A percentile compares a stretch with the other conserved stretches of the same genome.
Evolutionary conservation across 768 basidiomycete genomes (phyloP).

Genomic region (Calocybe gangraenosa): DNA sequence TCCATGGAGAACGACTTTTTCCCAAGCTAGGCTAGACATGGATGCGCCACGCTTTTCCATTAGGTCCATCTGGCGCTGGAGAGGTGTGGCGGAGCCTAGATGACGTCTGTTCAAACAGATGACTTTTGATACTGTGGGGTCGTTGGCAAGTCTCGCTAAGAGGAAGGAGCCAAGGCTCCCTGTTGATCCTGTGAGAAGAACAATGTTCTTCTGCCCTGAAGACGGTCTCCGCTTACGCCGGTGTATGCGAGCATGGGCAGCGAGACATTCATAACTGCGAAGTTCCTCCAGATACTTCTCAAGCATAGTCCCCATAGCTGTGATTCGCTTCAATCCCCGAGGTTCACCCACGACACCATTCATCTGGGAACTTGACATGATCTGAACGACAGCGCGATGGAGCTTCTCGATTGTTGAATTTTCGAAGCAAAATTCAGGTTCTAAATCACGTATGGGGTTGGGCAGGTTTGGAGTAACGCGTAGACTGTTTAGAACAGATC

Average conservation of each 20-base stretch:
- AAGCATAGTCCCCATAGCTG: conserved; percentile 25
- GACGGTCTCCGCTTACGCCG: conserved; percentile 7
- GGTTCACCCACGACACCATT: background rate
- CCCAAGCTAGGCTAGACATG: conserved; percentile 22
- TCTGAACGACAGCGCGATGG: conserved; percentile 13
- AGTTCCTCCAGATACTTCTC: conserved; percentile 20
- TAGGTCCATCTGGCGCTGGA: conserved; percentile 23
- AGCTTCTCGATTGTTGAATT: conserved; percentile 26
- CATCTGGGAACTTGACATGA: conserved; percentile 17
- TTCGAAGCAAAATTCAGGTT: conserved; percentile 26
- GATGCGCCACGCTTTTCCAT: conserved; percentile 26
- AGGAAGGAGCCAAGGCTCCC: conserved; percentile 33
- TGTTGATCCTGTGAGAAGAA: conserved; percentile 34
- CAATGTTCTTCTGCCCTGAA: conserved; percentile 17
- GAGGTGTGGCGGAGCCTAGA: conserved; percentile 11
- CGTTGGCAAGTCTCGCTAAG: conserved; percentile 22
- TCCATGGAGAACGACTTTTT: conserved; percentile 25
- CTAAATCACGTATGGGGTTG: conserved; percentile 17
- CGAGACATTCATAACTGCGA: conserved; percentile 9
- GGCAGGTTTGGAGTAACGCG: conserved; percentile 19
- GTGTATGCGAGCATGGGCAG: conserved; percentile 11
- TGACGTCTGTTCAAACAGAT: conserved; percentile 27
- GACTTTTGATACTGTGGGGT: conserved; percentile 23
- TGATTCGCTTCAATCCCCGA: conserved; percentile 16
- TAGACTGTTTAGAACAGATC: conserved; percentile 22